Evolutionary conservation across 805 yeast genomes (phyloP), one percentile per base, ranked within the genome.

Genomic region (Wickerhamiella occidentalis): DNA sequence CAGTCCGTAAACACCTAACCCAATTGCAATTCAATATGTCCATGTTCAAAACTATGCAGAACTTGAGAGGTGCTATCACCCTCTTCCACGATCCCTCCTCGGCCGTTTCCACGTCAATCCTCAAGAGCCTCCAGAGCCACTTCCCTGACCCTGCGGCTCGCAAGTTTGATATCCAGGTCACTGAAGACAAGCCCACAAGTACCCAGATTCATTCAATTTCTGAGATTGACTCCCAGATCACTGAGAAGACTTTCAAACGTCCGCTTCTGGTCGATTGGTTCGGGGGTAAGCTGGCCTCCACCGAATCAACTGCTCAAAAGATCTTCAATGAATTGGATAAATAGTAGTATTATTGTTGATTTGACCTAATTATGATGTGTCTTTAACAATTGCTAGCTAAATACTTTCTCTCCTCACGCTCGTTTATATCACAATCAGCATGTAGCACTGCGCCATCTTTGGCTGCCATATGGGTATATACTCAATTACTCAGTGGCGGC

Each of bases 191-290:
- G 40, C 68, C 68, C 15, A 64, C 68, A 1, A 17, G 51, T 7
- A 62, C 58, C 38, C 68, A 64, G 46, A 45, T 56, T 8, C 36
- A 49, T 29, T 54, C 53, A 19, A 45, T 56, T 25, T 51, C 52
- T 40, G 49, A 49, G 21, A 40, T 51, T 51, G 52, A 58, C 26
- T 48, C 51, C 19, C 19, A 51, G 29, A 45, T 52, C n/a, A 47
- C 51, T 40, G 45, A 50, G 6, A 52, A 53, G 25, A 33, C 26
- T 8, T 38, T 54, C 52, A 15, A 50, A 37, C 55, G 53, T 22
- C 81, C 81, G 1, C 63, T 77, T 40, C 66, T 78, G 15, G 80
- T 79, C 13, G 83, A 79, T 61, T 79, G 84, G 83, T 77, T 74
- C 54, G 70, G 76, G 55, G 71, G 72, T 45, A 58, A 68, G 59